Conservation (phyloP, 1,284 basidiomycete genomes). For the Ustilago nuda region DNA sequence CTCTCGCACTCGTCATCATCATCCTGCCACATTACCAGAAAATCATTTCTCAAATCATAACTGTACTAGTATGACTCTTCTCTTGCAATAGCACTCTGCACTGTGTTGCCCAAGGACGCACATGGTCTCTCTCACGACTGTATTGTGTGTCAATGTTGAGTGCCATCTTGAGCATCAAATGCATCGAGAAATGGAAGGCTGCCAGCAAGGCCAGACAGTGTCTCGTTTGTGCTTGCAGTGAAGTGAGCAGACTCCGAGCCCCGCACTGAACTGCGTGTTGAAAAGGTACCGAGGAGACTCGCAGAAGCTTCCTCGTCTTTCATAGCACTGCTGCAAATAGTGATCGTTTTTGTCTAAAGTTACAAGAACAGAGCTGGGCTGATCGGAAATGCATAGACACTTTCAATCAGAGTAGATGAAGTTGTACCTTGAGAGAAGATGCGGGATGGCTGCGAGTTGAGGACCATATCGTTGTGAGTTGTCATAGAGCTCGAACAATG, state of each 20-base stretch:
- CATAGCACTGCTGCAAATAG: not conserved
- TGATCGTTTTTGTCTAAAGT: constrained; percentile 8
- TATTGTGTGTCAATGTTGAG: not conserved
- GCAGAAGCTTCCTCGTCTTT: not conserved
- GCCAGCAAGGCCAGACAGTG: not conserved
- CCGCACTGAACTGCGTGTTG: not conserved
- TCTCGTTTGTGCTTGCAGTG: not conserved
- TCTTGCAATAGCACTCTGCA: constrained; percentile 26
- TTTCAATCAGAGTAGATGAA: constrained; percentile 67
- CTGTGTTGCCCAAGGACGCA: constrained; percentile 12
- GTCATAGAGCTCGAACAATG: constrained; percentile 95
- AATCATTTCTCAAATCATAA: constrained; percentile 17
- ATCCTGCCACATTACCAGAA: constrained; percentile 38
- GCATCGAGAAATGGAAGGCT: not conserved
- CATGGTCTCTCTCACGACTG: not conserved
- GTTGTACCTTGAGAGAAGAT: constrained; percentile 84
- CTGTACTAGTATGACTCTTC: constrained; percentile 42
- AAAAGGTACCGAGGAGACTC: not conserved
- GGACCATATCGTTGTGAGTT: constrained; percentile 92
- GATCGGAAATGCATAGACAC: not conserved
- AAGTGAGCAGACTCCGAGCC: not conserved
- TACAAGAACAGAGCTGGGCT: constrained; percentile 18
- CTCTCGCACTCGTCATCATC: constrained; percentile 16
- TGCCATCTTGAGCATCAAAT: not conserved
- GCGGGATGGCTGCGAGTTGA: constrained; percentile 92